Base-by-base conservation (phyloP, 2,329 filamentous ascomycete genomes). In the Triangularia setosa region DNA sequence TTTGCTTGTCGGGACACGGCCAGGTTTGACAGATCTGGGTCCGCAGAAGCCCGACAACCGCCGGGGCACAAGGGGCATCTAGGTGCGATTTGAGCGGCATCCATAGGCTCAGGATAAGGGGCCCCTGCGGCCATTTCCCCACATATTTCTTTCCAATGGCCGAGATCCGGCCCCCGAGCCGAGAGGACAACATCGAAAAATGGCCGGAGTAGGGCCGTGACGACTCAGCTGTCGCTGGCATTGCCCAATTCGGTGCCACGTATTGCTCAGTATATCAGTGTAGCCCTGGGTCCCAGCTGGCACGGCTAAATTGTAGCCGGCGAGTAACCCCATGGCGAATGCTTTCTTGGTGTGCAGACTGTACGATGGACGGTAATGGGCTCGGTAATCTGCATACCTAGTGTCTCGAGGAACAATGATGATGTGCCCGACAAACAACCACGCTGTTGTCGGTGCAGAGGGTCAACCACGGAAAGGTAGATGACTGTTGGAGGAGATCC, bases 121-220 rank as follows among this genome's bases (percentile, higher is more conserved):
- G 14, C 23, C 1, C 25, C 52, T n/a, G 4, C 14, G 52, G 52
- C 16, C 52, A 55, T 18, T 21, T n/a, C n/a, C 18, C 35, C 27
- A 11, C 24, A 62, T 18, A 12, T 40, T 8, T 28, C 25, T 12
- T 33, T 12, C n/a, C 25, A 24, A 58, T 52, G 35, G 58, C 56
- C 55, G 30, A 59, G 33, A 27, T n/a, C 56, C 40, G 58, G 44
- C 28, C 58, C 52, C n/a, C n/a, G n/a, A n/a, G n/a, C n/a, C 59
- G 55, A 53, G 48, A 64, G 61, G 58, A 61, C 57, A 44, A 55
- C 24, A 60, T 61, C 44, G 54, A 30, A 69, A 58, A 72, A 69
- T 64, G 66, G 63, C 70, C 69, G 70, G 68, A 70, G 69, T 66
- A 71, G 61, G 65, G 70, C 70, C 70, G 70, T 58, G 64, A 60